phyloP scores from a whole-genome alignment of 345 rosid genomes.

The Anacardium occidentale region DNA sequence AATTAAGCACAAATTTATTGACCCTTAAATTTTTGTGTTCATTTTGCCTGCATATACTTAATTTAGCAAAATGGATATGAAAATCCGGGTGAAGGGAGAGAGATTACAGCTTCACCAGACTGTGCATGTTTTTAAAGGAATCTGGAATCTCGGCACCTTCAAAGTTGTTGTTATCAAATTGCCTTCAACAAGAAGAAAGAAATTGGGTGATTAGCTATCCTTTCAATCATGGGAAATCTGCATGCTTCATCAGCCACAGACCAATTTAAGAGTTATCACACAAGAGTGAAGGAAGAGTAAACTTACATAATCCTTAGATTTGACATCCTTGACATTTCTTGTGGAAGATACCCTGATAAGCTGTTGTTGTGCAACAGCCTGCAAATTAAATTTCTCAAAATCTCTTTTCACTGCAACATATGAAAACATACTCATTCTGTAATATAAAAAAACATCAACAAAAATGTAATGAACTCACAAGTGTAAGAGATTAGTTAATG shows the following conservation, averaged over 20 bases:
- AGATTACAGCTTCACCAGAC: constrained; percentile 72
- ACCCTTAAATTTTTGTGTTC: no score
- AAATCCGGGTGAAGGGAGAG: neutral
- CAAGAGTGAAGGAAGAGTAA: constrained; percentile 60
- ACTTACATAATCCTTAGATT: constrained; percentile 11
- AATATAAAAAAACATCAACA: no score
- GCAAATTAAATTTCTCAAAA: constrained; percentile 26
- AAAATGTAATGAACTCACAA: constrained; percentile 56
- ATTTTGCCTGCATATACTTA: neutral
- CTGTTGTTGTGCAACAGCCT: constrained; percentile 88
- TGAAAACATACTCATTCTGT: neutral
- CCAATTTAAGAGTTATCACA: neutral
- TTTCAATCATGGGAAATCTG: neutral
- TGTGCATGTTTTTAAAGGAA: constrained; percentile 70
- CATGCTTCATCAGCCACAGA: no score
- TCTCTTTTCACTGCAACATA: neutral
- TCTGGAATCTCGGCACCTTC: constrained; percentile 71
- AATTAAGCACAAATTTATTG: neutral
- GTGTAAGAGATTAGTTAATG: constrained; percentile 71
- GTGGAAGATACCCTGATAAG: constrained; percentile 77
- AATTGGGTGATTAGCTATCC: neutral
- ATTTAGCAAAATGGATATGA: neutral
- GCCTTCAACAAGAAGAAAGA: constrained; percentile 52
- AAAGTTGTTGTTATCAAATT: constrained; percentile 85
- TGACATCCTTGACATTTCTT: constrained; percentile 66